Evolutionary conservation across 2,329 filamentous ascomycete species (phyloP).

Genomic region (Beauveria rudraprayagi): DNA sequence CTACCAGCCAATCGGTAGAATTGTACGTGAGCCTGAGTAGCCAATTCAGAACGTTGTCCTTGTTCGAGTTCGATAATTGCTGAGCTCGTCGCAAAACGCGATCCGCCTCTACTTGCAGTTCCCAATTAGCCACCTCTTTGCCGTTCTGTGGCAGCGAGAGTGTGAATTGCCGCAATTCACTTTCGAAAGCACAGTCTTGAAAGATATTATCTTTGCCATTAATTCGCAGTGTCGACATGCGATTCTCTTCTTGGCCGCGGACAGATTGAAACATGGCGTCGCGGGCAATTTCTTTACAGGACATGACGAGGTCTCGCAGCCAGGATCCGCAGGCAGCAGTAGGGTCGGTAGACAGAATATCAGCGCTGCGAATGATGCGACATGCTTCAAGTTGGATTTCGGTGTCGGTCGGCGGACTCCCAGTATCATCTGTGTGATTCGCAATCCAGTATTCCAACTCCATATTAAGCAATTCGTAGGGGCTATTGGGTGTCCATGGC

Average conservation of each 20-base stretch:
- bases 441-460: slow-evolving; percentile 47
- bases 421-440: slow-evolving; percentile 35
- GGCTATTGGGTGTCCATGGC: slow-evolving; percentile 41
- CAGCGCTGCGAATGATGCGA: slow-evolving; percentile 48
- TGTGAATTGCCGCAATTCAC: slow-evolving; percentile 45
- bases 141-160: slow-evolving; percentile 43
- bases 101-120: slow-evolving; percentile 52
- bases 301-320: slow-evolving; percentile 52
- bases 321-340: slow-evolving; percentile 36
- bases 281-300: slow-evolving; percentile 32
- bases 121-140: slow-evolving; percentile 49
- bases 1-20: slow-evolving; percentile 45
- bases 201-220: slow-evolving; percentile 52
- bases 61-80: slow-evolving; percentile 39
- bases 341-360: slow-evolving; percentile 35
- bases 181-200: slow-evolving; percentile 47
- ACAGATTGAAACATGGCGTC: slow-evolving; percentile 42
- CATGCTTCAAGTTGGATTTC: slow-evolving; percentile 50
- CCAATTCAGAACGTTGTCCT: slow-evolving; percentile 46
- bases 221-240: slow-evolving; percentile 37
- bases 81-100: slow-evolving; percentile 49
- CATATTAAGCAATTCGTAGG: slow-evolving; percentile 52
- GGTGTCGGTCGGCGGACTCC: slow-evolving; percentile 37
- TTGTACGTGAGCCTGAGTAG: slow-evolving; percentile 42
- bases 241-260: slow-evolving; percentile 35